Percentiles rank a stretch among this genome's conserved stretches.
phyloP scores from a whole-genome alignment of 2,329 filamentous ascomycete genomes.

The Ophidiomyces ophidiicola region DNA sequence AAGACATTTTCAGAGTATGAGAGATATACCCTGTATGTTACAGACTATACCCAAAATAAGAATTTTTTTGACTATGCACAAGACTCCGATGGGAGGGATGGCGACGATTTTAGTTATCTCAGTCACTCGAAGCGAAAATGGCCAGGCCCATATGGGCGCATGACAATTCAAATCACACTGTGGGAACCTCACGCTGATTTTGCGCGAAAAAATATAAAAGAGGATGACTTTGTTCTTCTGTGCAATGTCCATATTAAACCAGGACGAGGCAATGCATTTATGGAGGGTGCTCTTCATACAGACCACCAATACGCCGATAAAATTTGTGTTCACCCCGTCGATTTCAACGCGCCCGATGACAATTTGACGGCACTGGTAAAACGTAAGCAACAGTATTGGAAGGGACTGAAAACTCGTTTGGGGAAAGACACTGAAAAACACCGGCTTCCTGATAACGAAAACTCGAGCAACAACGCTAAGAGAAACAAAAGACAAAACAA shows the following conservation, averaged over 20 bases:
- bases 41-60: slow-evolving; percentile 68
- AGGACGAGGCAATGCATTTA: slow-evolving; percentile 38
- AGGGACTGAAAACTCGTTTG: slow-evolving; percentile 32
- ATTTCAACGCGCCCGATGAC: slow-evolving; percentile 37
- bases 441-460: slow-evolving; percentile 8
- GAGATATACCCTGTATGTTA: slow-evolving; percentile 55
- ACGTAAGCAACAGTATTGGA: slow-evolving; percentile 55
- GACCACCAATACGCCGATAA: slow-evolving; percentile 44
- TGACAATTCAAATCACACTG: slow-evolving; percentile 58
- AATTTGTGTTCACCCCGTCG: slow-evolving; percentile 47
- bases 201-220: slow-evolving; percentile 44
- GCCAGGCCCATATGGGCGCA: slow-evolving; percentile 62
- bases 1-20: slow-evolving; percentile 39
- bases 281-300: slow-evolving; percentile 61
- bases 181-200: slow-evolving; percentile 55
- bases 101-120: slow-evolving; percentile 47
- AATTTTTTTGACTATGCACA: slow-evolving; percentile 46
- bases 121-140: slow-evolving; percentile 38
- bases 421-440: slow-evolving; percentile 17
- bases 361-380: slow-evolving; percentile 42
- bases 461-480: slow-evolving; percentile 18
- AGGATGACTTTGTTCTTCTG: slow-evolving; percentile 53
- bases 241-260: slow-evolving; percentile 60
- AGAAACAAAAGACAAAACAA: slow-evolving; percentile 25
- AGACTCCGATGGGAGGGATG: slow-evolving; percentile 34